Base-by-base conservation (phyloP, 192 early-diverging fungal species). In the Jimgerdemannia flammicorona region DNA sequence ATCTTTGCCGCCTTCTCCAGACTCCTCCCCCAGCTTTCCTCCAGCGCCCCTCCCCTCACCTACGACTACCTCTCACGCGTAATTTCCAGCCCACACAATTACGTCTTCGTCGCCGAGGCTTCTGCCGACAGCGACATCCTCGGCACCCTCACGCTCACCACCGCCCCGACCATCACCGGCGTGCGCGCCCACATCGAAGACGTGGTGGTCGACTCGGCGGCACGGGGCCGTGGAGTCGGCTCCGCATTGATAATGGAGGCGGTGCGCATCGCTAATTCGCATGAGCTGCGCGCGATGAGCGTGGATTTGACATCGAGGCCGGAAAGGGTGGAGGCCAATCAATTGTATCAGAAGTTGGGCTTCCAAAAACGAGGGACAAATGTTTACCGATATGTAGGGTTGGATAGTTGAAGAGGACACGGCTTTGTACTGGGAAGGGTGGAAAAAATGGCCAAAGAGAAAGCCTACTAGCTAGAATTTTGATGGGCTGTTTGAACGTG, bases 151-250 rank as follows among this genome's bases (percentile, higher is more conserved):
- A 85, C 86, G 0, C 70, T 87, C 4, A 75, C 77, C 8, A 77
- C 69, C 39, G 41, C 78, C 0, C 72, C 75, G 4, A 75, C 83
- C 18, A 43, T 84, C 11, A 87, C 83, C 65, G 83, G 81, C 3
- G 67, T 78, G 17, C 80, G 86, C 39, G 84, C 82, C 0, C 86
- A 87, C 73, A 85, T 87, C 72, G 86, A 87, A 43, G 86, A 87
- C 43, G 77, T 87, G 1, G 74, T 87, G 3, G 84, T 87, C 4
- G 72, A 71, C 17, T 18, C 40, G 3, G 44, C 49, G 29, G 80
- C 74, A 40, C 81, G 84, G 4, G 78, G 81, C 2, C 44, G 78
- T 43, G 86, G 86, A 3, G 42, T 85, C 11, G 86, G 80, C 1
- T 73, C 75, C 4, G 74, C 63, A 0, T 49, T 87, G 9, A 17